These are phyloP conservation scores for Canavalia ensiformis DNA, from an alignment of 306 rosid genomes.

Conservation along the genomic window DNA sequence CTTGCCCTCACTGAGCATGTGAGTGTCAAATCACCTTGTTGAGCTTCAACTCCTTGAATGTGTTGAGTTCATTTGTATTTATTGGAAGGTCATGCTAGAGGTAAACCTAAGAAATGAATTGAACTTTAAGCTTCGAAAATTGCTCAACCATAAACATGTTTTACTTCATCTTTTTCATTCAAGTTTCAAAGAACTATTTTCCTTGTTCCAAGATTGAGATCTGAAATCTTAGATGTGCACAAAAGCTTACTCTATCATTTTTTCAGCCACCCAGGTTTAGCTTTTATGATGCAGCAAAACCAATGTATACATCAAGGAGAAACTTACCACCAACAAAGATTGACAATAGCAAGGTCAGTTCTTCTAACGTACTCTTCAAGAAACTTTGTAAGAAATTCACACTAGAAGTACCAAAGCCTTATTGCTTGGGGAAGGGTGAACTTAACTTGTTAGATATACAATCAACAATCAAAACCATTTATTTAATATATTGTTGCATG, in stretches of 20 bases:
- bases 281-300: constrained; percentile 86
- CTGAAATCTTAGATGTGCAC: constrained; percentile 40
- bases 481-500: constrained; percentile 18
- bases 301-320: constrained; percentile 93
- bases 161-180: constrained; percentile 19
- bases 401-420: constrained; percentile 19
- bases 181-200: constrained; percentile 25
- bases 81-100: not conserved
- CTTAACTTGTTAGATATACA: not conserved
- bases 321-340: constrained; percentile 93
- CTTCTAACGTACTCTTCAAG: constrained; percentile 20
- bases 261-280: constrained; percentile 90
- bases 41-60: constrained; percentile 24
- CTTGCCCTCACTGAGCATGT: constrained; percentile 94
- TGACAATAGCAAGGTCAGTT: constrained; percentile 84
- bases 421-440: not conserved
- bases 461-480: not conserved
- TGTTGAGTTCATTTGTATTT: constrained; percentile 27
- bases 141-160: constrained; percentile 28
- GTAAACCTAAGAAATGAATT: constrained; percentile 35
- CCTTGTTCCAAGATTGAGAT: constrained; percentile 18
- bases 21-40: constrained; percentile 52
- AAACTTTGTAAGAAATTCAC: constrained; percentile 23
- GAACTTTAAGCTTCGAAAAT: constrained; percentile 24
- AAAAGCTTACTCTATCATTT: constrained; percentile 34